Percentiles rank a stretch among this genome's conserved stretches.
phyloP scores from a whole-genome alignment of 192 early-diverging fungal species.

The Piromyces sp. region DNA sequence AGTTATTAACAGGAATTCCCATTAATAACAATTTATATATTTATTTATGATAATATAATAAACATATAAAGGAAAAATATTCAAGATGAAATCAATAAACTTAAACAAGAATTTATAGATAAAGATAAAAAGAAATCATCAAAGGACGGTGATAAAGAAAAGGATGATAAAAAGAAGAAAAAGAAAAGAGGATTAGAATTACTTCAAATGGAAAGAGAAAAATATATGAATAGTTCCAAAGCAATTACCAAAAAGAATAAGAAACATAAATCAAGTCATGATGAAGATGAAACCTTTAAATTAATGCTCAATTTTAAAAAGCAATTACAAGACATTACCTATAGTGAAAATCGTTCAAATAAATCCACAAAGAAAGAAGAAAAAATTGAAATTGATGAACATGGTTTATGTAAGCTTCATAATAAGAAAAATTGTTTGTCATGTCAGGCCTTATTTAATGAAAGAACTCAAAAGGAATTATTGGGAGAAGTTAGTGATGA shows the following conservation, averaged over 20 bases:
- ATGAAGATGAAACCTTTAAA: constrained; percentile 11
- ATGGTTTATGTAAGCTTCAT: constrained; percentile 44
- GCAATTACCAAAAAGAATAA: constrained; percentile 6
- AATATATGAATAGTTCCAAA: background rate
- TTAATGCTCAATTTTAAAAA: constrained; percentile 1
- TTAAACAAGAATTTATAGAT: constrained; percentile 39
- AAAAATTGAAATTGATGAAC: constrained; percentile 9
- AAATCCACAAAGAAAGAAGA: background rate
- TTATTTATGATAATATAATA: too few relatives aligned
- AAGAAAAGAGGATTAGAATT: constrained; percentile 5
- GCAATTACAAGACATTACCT: background rate
- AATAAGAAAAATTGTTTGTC: constrained; percentile 48
- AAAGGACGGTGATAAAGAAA: constrained; percentile 6
- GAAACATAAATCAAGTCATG: constrained; percentile 14
- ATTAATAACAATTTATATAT: too few relatives aligned
- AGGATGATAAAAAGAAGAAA: constrained; percentile 9
- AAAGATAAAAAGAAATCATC: constrained; percentile 24
- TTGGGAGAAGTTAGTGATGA: constrained; percentile 19
- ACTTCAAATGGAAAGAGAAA: constrained; percentile 1
- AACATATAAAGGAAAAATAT: constrained; percentile 11
- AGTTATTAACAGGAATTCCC: too few relatives aligned
- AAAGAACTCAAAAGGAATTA: constrained; percentile 10
- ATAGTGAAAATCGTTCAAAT: constrained; percentile 4
- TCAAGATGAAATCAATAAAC: constrained; percentile 37
- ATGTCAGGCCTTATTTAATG: constrained; percentile 36